phyloP scores from a whole-genome alignment of 768 basidiomycete genomes.

The Daedalea quercina region DNA sequence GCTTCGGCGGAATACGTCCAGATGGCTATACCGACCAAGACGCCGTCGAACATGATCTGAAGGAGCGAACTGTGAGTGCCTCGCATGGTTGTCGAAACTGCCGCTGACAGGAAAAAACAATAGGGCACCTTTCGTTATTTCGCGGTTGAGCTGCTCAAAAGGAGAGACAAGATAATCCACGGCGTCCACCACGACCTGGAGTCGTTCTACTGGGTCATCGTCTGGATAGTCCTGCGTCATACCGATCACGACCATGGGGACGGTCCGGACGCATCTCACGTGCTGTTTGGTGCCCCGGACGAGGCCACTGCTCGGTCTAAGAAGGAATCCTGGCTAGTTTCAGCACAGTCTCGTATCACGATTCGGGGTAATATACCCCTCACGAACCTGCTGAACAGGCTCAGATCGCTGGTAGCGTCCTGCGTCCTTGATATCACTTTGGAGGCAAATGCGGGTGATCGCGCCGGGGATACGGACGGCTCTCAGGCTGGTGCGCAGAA shows the following conservation, averaged over 20 bases:
- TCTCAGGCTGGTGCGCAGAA: no score
- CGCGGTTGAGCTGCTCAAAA: neutral
- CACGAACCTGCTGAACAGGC: neutral
- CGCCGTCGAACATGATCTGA: no score
- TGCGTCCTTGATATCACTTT: no score
- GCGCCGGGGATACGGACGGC: no score
- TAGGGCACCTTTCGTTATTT: slow-evolving; percentile 3
- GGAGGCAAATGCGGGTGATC: no score
- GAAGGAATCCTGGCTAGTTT: neutral
- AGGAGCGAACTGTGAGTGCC: neutral
- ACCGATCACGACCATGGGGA: neutral
- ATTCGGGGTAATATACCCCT: neutral
- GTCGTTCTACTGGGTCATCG: slow-evolving; percentile 12
- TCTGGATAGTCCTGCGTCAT: slow-evolving; percentile 7
- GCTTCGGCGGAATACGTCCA: neutral
- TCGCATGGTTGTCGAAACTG: neutral
- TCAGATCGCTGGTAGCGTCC: no score
- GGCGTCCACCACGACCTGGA: slow-evolving; percentile 8
- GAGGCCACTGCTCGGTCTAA: neutral
- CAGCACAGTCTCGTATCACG: neutral
- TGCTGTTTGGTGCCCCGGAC: neutral
- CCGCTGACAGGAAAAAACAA: no score
- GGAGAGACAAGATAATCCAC: neutral
- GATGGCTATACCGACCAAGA: neutral
- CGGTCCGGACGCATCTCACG: neutral